Evolutionary conservation across 352 stramenopile species (phyloP), one percentile per base, ranked within the genome.

Genomic region (Globisporangium nunn): DNA sequence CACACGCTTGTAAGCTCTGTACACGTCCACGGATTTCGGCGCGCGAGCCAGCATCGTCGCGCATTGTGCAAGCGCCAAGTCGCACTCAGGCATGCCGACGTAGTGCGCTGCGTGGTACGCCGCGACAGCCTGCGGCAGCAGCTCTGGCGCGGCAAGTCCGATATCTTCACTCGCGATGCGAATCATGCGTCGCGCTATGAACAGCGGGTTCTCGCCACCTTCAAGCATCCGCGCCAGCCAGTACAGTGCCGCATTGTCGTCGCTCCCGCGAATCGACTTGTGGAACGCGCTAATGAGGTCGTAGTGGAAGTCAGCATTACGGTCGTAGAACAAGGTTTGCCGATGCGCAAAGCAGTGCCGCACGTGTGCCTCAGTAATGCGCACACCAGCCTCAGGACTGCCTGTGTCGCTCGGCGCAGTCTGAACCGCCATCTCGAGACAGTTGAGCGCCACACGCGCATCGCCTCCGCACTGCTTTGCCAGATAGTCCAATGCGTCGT

Each of bases 221-320:
- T 95, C 78, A 2, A 96, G 68, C 87, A 96, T 96, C 7, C 85
- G 71, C 12, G 68, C 87, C 17, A 96, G 65, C 84, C 84, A 95
- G 55, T 95, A 95, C 2, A 95, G 70, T 4, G 86, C 72, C 4
- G 74, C 86, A 48, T 88, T 90, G 45, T 81, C 77, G 52, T 94
- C 84, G 43, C 82, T 95, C 5, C 86, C 84, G 33, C 86, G 81
- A 6, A 95, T 72, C 0, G 81, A 92, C 51, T 96, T 95, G 69
- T 94, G 81, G 37, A 95, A 70, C 1, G 85, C 87, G 56, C 81
- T 92, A 52, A 93, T 93, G 46, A 77, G 72, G 59, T 93, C 79
- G 56, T 96, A 96, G 58, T 96, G 86, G 44, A 87, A 84, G 59
- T 96, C 86, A 1, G 80, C 86, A 28, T 91, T 89, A 47, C 81